These are phyloP conservation scores for Apiotrichum gamsii DNA, from an alignment of 1,284 basidiomycete species.

Conservation along the genomic window DNA sequence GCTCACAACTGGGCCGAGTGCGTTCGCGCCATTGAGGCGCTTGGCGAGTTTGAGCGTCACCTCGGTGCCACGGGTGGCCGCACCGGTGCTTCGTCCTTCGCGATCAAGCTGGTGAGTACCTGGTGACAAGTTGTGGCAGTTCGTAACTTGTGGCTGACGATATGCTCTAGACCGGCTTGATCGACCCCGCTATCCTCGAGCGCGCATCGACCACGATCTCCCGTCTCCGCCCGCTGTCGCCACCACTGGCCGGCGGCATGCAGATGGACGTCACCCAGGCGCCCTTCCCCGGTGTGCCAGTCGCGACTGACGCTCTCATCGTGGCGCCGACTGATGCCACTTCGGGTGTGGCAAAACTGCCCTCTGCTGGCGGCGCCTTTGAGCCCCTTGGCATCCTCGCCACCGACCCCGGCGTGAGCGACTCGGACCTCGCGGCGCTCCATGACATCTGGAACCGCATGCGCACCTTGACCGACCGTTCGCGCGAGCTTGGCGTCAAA, in stretches of 20 bases:
- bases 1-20: conserved; percentile 40
- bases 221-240: conserved; percentile 36
- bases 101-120: conserved; percentile 64
- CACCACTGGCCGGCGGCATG: not conserved
- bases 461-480: conserved; percentile 56
- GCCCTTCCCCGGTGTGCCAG: conserved; percentile 61
- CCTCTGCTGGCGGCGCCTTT: conserved; percentile 27
- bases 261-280: not conserved
- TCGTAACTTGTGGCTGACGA: not conserved
- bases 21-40: conserved; percentile 63
- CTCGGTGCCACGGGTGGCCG: conserved; percentile 27
- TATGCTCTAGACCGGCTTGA: conserved; percentile 45
- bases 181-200: conserved; percentile 42
- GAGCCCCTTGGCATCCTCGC: conserved; percentile 28
- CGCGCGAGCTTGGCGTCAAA: conserved; percentile 50
- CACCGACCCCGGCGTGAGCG: conserved; percentile 35
- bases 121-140: not conserved
- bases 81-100: conserved; percentile 65
- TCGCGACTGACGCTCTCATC: conserved; percentile 28
- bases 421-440: conserved; percentile 57
- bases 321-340: conserved; percentile 19
- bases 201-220: conserved; percentile 46
- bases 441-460: conserved; percentile 59
- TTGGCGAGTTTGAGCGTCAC: conserved; percentile 68
- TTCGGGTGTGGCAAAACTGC: conserved; percentile 7